phyloP scores from a whole-genome alignment of 2,329 filamentous ascomycete species.

The Rhinocladiella mackenziei region DNA sequence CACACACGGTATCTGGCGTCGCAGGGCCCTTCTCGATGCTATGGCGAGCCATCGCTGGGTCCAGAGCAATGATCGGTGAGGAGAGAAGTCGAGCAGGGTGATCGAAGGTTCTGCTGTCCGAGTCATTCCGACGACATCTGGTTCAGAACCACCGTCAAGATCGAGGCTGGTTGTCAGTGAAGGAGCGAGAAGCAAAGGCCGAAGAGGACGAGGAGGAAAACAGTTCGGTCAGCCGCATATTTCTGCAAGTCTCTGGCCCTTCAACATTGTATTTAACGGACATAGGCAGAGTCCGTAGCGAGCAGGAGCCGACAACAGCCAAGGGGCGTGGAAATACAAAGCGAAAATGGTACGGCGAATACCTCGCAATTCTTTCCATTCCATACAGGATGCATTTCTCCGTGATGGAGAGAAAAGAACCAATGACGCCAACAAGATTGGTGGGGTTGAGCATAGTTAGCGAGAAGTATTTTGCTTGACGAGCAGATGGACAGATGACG shows the following conservation, averaged over 20 bases:
- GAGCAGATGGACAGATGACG: conserved; percentile 8
- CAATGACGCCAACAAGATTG: conserved; percentile 9
- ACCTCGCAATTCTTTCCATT: background rate
- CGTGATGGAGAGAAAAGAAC: conserved; percentile 2
- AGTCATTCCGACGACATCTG: conserved; percentile 15
- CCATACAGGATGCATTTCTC: background rate
- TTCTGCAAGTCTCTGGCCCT: background rate
- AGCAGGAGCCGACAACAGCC: conserved; percentile 1
- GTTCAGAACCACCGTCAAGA: background rate
- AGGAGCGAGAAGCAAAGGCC: background rate
- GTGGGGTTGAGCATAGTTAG: conserved; percentile 12
- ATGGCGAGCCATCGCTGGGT: conserved; percentile 10
- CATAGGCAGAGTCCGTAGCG: background rate
- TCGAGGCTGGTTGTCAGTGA: background rate
- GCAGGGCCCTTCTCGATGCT: conserved; percentile 14
- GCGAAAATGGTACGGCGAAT: background rate
- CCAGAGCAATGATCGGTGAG: background rate
- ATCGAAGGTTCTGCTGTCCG: conserved; percentile 5
- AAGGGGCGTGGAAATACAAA: conserved; percentile 2
- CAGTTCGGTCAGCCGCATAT: conserved; percentile 15
- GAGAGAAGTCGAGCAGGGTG: conserved; percentile 1
- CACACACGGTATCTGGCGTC: conserved; percentile 4
- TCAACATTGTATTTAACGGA: conserved; percentile 4
- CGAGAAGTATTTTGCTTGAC: too few species aligned
- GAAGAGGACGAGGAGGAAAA: background rate